Evolutionary conservation across 176 grass and related monocot species (phyloP).

Genomic region (Bothriochloa decipiens): DNA sequence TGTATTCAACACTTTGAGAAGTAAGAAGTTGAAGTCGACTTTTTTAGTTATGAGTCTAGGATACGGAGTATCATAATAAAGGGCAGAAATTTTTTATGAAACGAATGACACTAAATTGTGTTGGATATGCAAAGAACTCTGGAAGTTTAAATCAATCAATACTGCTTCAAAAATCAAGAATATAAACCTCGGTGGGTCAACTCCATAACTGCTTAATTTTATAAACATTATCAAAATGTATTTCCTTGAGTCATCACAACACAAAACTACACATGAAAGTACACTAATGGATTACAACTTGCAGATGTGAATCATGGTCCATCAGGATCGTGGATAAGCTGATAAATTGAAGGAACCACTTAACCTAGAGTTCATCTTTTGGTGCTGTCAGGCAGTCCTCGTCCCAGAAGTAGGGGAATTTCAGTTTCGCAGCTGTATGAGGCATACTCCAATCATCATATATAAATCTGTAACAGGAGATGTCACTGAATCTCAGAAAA

Average conservation of each 20-base stretch:
- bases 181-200: background rate
- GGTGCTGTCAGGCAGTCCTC: constrained; percentile 59
- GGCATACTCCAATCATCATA: constrained; percentile 87
- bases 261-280: constrained; percentile 14
- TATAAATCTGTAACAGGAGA: constrained; percentile 61
- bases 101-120: too few species aligned
- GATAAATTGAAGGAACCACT: background rate
- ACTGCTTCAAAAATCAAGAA: background rate
- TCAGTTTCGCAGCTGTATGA: constrained; percentile 75
- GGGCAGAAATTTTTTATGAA: too few species aligned
- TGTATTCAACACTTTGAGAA: background rate
- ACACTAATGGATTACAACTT: background rate
- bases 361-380: constrained; percentile 79
- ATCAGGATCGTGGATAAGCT: background rate
- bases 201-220: background rate
- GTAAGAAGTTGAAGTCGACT: background rate
- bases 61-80: background rate
- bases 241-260: background rate
- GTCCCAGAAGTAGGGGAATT: constrained; percentile 85
- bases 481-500: background rate
- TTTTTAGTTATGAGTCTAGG: background rate
- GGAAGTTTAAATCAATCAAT: background rate
- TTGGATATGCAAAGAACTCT: background rate
- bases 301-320: background rate
- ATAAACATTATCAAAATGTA: background rate